phyloP scores from a whole-genome alignment of 1,284 basidiomycete genomes.

The Cryptococcus hybrid region DNA sequence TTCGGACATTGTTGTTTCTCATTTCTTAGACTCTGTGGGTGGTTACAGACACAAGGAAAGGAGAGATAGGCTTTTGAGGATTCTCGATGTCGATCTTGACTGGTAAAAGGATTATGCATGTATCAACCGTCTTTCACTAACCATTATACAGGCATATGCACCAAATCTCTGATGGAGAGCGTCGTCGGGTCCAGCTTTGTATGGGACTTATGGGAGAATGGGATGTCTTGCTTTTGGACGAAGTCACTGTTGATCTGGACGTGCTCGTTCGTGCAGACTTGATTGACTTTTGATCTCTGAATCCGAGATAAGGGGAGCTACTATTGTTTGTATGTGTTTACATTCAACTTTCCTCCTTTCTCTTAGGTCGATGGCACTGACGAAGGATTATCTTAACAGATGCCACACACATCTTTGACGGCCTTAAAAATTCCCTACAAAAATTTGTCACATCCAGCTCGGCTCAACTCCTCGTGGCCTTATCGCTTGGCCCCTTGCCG shows the following conservation, averaged over 20 bases:
- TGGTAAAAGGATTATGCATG: conserved; percentile 51
- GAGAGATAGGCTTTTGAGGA: conserved; percentile 79
- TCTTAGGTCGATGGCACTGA: background rate
- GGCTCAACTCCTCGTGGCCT: conserved; percentile 64
- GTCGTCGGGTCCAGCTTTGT: conserved; percentile 88
- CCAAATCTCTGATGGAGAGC: conserved; percentile 89
- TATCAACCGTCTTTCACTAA: background rate
- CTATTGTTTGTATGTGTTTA: conserved; percentile 73
- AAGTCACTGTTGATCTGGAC: conserved; percentile 99
- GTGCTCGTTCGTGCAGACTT: conserved; percentile 92
- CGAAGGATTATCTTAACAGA: conserved; percentile 49
- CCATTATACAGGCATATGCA: conserved; percentile 51
- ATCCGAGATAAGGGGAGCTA: conserved; percentile 75
- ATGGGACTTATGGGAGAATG: conserved; percentile 97
- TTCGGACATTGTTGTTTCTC: conserved; percentile 80
- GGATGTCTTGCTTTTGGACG: conserved; percentile 91
- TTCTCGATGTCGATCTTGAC: conserved; percentile 91
- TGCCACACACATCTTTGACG: conserved; percentile 95
- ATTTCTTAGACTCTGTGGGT: conserved; percentile 92
- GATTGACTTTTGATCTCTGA: conserved; percentile 82
- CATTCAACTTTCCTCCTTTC: no score
- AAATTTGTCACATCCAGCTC: conserved; percentile 82
- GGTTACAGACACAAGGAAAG: conserved; percentile 91
- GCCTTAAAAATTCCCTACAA: conserved; percentile 81
- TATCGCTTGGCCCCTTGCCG: conserved; percentile 63